Conservation (phyloP, 1,139 yeast species). For the Yamadazyma trypodendri region DNA sequence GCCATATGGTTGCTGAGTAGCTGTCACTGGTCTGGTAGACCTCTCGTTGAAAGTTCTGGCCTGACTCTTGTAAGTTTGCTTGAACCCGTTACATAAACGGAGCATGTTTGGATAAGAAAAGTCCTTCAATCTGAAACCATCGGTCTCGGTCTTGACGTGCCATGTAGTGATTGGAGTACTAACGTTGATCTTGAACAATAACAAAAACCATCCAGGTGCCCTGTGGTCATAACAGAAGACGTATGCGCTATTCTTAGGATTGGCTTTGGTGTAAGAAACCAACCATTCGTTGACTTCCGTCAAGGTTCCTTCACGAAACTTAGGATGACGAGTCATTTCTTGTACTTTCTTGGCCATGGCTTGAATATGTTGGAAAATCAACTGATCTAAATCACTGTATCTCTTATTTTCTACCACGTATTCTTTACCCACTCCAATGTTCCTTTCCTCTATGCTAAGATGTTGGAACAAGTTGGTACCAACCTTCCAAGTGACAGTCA, state of each 20-base stretch:
- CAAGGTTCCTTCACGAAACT: slow-evolving; percentile 80
- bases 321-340: slow-evolving; percentile 82
- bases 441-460: slow-evolving; percentile 77
- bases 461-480: slow-evolving; percentile 91
- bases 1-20: slow-evolving; percentile 23
- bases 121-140: slow-evolving; percentile 78
- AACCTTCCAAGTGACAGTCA: slow-evolving; percentile 96
- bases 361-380: slow-evolving; percentile 84
- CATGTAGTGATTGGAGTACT: slow-evolving; percentile 75
- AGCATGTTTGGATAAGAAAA: slow-evolving; percentile 85
- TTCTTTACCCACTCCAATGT: slow-evolving; percentile 53
- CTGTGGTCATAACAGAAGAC: slow-evolving; percentile 90
- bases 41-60: slow-evolving; percentile 23
- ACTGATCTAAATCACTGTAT: slow-evolving; percentile 89
- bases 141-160: slow-evolving; percentile 87
- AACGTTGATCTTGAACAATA: slow-evolving; percentile 78
- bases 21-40: slow-evolving; percentile 13
- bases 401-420: slow-evolving; percentile 66
- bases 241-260: slow-evolving; percentile 86
- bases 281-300: slow-evolving; percentile 85
- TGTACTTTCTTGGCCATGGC: slow-evolving; percentile 82
- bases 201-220: slow-evolving; percentile 87
- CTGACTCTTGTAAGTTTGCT: slow-evolving; percentile 51
- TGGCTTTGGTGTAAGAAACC: slow-evolving; percentile 85
- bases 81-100: slow-evolving; percentile 91